Evolutionary conservation across 495 filamentous ascomycete species (phyloP), one percentile per base, ranked within the genome.

Genomic region (Xylaria flabelliformis): DNA sequence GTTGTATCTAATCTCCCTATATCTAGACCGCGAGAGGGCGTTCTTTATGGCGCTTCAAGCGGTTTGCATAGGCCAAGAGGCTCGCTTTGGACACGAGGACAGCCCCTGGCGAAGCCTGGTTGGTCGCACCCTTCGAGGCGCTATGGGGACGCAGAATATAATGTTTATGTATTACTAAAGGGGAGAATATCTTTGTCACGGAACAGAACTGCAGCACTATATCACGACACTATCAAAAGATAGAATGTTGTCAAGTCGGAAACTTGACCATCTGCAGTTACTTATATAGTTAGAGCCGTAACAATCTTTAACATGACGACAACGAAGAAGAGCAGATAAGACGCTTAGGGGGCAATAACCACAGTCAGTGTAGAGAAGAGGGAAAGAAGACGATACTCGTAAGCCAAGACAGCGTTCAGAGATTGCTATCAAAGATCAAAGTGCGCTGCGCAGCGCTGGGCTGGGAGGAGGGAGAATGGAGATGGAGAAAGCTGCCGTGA

Each of bases 371-470:
- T n/a, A 12, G 34, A 29, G 13, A 19, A 44, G 24, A 44, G 53
- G 13, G 50, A 67, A 51, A 67, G 24, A 34, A 66, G 53, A 69
- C 41, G 21, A 69, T 39, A 69, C 36, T n/a, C n/a, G n/a, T n/a
- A n/a, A n/a, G n/a, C n/a, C n/a, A n/a, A n/a, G n/a, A n/a, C n/a
- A n/a, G n/a, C n/a, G n/a, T n/a, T n/a, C n/a, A n/a, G n/a, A n/a
- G n/a, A n/a, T 34, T 10, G 19, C n/a, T 34, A 34, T 61, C 62
- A 13, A 48, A 48, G 34, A 34, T 61, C 62, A 13, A 48, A 48
- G 34, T 64, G 63, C 63, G 19, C 7, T 32, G 42, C 42, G 63
- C 36, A 39, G 34, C 4, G 34, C 34, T 36, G 34, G 34, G 36
- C 42, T 65, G 42, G 63, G 4, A 32, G 24, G 32, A 53, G 12